Evolutionary conservation across 2,329 filamentous ascomycete species (phyloP), one percentile per base, ranked within the genome.

Genomic region (Fusarium denticulatum): DNA sequence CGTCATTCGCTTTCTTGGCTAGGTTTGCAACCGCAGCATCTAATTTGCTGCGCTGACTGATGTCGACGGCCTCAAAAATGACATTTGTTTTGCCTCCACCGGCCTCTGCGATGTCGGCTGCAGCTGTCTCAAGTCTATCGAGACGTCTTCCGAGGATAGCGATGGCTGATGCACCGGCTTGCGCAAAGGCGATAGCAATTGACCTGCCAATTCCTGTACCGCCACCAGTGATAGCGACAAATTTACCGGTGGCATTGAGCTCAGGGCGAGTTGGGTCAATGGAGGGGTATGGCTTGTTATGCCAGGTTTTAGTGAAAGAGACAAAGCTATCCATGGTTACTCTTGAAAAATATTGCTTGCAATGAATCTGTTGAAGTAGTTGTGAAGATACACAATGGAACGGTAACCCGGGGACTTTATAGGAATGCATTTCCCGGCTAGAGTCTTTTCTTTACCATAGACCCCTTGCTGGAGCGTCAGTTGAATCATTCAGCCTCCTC

Each of bases 301-400:
- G 49, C 16, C 16, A 52, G 5, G 6, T 15, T 8, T 36, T 22
- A 3, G 49, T 52, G n/a, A 52, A 52, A 36, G 49, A 36, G n/a
- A 52, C 18, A 11, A 52, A 8, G 13, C 22, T 24, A 24, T n/a
- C 32, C 49, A 52, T 52, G 12, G 26, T 12, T 16, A 8, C 20
- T 30, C 3, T 30, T 30, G 9, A 30, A 30, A 4, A 16, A n/a
- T 8, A 9, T 16, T 22, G 4, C 45, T 30, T n/a, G 14, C 2
- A 16, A 8, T n/a, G 6, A 30, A 4, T 30, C 0, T 12, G 7
- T 22, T 11, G 7, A 18, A n/a, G 14, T 15, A 22, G 20, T n/a
- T 49, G 15, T 32, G 22, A 18, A 16, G 7, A n/a, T 18, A 9
- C 7, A 0, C 5, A 6, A 6, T 13, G 6, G 6, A 28, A 32